Evolutionary conservation across 768 basidiomycete genomes (phyloP).

Genomic region (Sporobolomyces pararoseus): DNA sequence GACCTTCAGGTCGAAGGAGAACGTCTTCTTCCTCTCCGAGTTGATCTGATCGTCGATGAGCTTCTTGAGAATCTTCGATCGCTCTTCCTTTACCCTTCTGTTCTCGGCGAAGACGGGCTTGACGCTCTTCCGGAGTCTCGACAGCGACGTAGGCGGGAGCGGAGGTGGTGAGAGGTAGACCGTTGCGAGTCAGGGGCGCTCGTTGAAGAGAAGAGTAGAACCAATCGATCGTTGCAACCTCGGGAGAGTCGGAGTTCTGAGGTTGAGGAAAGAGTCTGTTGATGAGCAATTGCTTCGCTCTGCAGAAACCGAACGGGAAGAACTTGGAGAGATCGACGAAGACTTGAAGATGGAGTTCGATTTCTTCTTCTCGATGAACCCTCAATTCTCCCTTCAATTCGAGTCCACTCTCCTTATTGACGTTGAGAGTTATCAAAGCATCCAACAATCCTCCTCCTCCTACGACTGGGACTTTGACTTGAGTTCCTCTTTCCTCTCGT

Average conservation of each 20-base stretch:
- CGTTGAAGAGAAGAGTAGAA: conserved; percentile 28
- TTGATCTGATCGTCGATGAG: neutral
- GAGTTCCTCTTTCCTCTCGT: neutral
- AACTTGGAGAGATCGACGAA: neutral
- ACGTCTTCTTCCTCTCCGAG: conserved; percentile 19
- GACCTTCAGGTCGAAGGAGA: conserved; percentile 45
- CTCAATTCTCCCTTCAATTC: neutral
- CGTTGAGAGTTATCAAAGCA: neutral
- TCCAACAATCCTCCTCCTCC: conserved; percentile 35
- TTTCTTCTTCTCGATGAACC: neutral
- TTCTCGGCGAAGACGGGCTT: neutral
- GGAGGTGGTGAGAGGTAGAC: neutral
- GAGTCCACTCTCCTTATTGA: neutral
- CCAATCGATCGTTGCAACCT: conserved; percentile 20
- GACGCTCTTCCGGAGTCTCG: conserved; percentile 14
- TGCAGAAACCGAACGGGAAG: conserved; percentile 4
- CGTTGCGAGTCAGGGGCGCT: conserved; percentile 19
- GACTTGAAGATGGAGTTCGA: conserved; percentile 14
- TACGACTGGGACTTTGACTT: neutral
- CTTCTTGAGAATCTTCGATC: neutral
- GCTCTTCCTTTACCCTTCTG: conserved; percentile 33
- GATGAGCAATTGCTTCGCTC: conserved; percentile 26
- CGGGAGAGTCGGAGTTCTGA: neutral
- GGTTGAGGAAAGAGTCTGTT: conserved; percentile 14
- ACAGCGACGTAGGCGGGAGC: no score